Conservation (phyloP, 768 basidiomycete species). For the Termitomyces sp. region DNA sequence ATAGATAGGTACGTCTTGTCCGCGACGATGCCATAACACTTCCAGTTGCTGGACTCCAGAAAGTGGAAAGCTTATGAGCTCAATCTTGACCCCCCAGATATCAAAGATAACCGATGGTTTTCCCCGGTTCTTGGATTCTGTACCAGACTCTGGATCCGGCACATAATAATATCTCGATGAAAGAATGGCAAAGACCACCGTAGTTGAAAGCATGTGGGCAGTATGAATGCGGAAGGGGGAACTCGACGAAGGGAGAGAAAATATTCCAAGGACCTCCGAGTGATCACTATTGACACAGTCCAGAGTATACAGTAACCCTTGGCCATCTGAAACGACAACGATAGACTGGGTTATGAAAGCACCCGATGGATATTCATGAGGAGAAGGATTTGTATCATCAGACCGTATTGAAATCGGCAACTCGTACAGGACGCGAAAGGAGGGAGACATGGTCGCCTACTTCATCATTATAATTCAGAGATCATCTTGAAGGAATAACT, state of each 20-base stretch:
- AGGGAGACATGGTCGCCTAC: slow-evolving; percentile 47
- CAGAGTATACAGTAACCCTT: slow-evolving; percentile 61
- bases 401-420: slow-evolving; percentile 49
- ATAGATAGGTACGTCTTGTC: slow-evolving; percentile 64
- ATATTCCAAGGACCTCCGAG: slow-evolving; percentile 46
- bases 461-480: slow-evolving; percentile 19
- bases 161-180: slow-evolving; percentile 4
- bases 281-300: slow-evolving; percentile 31
- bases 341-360: slow-evolving; percentile 44
- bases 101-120: slow-evolving; percentile 47
- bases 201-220: slow-evolving; percentile 1
- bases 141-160: background rate
- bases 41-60: slow-evolving; percentile 34
- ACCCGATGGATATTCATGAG: slow-evolving; percentile 73
- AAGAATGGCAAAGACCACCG: background rate
- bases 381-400: slow-evolving; percentile 30
- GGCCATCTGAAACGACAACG: slow-evolving; percentile 63
- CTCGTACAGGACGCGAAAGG: slow-evolving; percentile 52
- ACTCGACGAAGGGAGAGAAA: slow-evolving; percentile 39
- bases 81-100: slow-evolving; percentile 54
- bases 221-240: slow-evolving; percentile 28
- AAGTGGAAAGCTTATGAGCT: slow-evolving; percentile 30
- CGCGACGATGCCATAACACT: slow-evolving; percentile 65
- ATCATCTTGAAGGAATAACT: slow-evolving; percentile 19
- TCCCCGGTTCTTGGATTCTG: slow-evolving; percentile 11